A percentile compares a stretch with the other conserved stretches of the same genome.
phyloP scores from a whole-genome alignment of 208 protist genomes.

The Crithidia mellificae region DNA sequence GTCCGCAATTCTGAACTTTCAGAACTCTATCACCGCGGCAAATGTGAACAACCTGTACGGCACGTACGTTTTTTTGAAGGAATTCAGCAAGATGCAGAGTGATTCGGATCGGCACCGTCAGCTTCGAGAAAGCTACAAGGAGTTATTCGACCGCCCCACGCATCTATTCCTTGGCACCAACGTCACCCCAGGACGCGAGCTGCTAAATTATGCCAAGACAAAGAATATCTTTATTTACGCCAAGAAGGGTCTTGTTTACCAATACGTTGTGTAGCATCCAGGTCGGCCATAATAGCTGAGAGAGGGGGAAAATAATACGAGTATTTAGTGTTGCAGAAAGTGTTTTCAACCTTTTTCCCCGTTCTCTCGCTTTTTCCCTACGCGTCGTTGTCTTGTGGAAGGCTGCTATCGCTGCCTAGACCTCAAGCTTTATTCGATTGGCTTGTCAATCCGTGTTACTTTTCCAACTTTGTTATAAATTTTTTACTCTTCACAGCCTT shows the following conservation, averaged over 20 bases:
- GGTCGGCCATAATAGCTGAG: too few relatives aligned
- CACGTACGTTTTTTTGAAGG: conserved; percentile 62
- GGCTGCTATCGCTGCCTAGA: too few relatives aligned
- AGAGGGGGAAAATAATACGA: too few relatives aligned
- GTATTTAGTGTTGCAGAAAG: too few relatives aligned
- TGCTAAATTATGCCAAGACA: conserved; percentile 78
- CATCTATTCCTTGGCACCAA: conserved; percentile 80
- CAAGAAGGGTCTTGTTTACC: conserved; percentile 63
- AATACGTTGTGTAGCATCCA: conserved; percentile 60
- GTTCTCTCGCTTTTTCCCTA: too few relatives aligned
- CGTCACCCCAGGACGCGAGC: conserved; percentile 58
- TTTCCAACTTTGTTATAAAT: too few relatives aligned
- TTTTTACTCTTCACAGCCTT: too few relatives aligned
- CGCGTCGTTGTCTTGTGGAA: too few relatives aligned
- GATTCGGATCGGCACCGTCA: conserved; percentile 84
- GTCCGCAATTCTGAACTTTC: conserved; percentile 68
- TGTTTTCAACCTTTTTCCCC: too few relatives aligned
- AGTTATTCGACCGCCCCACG: conserved; percentile 56
- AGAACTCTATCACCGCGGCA: conserved; percentile 51
- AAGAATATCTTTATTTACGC: conserved; percentile 87
- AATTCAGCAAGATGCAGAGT: conserved; percentile 57
- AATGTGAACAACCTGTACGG: conserved; percentile 73
- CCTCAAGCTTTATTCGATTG: too few relatives aligned
- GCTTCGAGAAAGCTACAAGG: conserved; percentile 60
- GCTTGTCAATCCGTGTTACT: too few relatives aligned